Conservation (phyloP, 1,284 basidiomycete species). For the Rhodofomes roseus region DNA sequence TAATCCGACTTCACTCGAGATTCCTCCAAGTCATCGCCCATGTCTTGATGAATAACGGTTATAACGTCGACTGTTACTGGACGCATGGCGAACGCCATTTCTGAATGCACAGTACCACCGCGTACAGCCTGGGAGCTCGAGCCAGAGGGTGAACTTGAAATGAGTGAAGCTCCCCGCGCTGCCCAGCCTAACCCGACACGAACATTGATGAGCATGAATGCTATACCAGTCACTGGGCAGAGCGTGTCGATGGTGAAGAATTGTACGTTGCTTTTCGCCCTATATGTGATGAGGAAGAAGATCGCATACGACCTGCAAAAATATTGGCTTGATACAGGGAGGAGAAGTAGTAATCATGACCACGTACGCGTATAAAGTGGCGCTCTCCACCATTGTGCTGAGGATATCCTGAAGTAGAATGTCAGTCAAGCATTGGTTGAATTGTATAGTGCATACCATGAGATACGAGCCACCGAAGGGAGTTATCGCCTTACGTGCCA, state of each 20-base stretch:
- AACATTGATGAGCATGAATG: slow-evolving; percentile 4
- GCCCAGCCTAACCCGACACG: background rate
- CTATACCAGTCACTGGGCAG: background rate
- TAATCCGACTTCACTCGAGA: no score
- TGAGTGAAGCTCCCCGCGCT: no score
- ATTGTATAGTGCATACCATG: background rate
- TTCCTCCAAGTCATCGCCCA: no score
- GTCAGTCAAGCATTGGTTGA: background rate
- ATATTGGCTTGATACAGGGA: background rate
- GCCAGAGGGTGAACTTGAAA: no score
- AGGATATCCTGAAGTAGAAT: background rate
- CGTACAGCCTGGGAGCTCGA: no score
- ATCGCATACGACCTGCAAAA: background rate
- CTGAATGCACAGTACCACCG: no score
- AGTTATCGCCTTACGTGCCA: background rate
- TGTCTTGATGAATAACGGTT: no score
- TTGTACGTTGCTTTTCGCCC: background rate
- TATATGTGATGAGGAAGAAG: background rate
- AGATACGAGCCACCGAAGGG: background rate
- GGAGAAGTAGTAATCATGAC: background rate
- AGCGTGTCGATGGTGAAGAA: background rate
- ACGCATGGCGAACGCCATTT: no score
- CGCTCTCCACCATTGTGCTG: background rate
- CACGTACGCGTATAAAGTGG: slow-evolving; percentile 5
- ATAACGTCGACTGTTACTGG: no score